These are phyloP conservation scores for Termitomyces sp. DNA, from an alignment of 768 basidiomycete species.

Conservation along the genomic window DNA sequence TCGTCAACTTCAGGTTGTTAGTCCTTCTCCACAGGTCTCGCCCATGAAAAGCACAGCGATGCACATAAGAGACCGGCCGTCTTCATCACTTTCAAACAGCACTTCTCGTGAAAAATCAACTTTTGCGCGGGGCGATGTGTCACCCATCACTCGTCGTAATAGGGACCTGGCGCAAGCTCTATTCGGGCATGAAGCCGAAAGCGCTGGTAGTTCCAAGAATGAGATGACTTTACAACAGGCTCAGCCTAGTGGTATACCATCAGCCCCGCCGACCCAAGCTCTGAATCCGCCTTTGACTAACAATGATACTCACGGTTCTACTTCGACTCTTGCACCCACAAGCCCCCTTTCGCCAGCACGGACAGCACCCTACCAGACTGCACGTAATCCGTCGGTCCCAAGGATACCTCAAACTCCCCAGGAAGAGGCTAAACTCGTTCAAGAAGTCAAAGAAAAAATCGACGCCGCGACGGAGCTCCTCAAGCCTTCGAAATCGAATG, in stretches of 20 bases:
- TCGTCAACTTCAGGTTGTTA: slow-evolving; percentile 45
- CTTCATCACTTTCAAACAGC: slow-evolving; percentile 20
- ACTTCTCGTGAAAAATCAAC: slow-evolving; percentile 11
- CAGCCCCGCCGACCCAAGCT: not conserved
- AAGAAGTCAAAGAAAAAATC: slow-evolving; percentile 65
- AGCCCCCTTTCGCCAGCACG: slow-evolving; percentile 21
- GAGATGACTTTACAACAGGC: not conserved
- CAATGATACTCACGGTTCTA: slow-evolving; percentile 23
- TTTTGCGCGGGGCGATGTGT: slow-evolving; percentile 31
- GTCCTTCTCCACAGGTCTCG: slow-evolving; percentile 50
- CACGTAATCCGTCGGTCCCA: slow-evolving; percentile 40
- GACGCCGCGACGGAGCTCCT: slow-evolving; percentile 65
- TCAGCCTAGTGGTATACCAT: not conserved
- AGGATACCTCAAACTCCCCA: slow-evolving; percentile 40
- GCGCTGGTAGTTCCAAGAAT: slow-evolving; percentile 4
- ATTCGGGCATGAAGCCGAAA: slow-evolving; percentile 49
- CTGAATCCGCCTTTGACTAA: slow-evolving; percentile 7
- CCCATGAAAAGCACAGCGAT: slow-evolving; percentile 31
- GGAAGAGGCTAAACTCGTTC: slow-evolving; percentile 54
- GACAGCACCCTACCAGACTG: slow-evolving; percentile 31
- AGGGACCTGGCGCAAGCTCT: slow-evolving; percentile 75
- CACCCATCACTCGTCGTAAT: slow-evolving; percentile 58
- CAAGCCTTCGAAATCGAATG: slow-evolving; percentile 39
- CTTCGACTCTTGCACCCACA: slow-evolving; percentile 14
- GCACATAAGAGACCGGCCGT: slow-evolving; percentile 24